A percentile compares a stretch with the other conserved stretches of the same genome.
Evolutionary conservation across 352 stramenopile species (phyloP).

Genomic region (Phytophthora hibernalis): DNA sequence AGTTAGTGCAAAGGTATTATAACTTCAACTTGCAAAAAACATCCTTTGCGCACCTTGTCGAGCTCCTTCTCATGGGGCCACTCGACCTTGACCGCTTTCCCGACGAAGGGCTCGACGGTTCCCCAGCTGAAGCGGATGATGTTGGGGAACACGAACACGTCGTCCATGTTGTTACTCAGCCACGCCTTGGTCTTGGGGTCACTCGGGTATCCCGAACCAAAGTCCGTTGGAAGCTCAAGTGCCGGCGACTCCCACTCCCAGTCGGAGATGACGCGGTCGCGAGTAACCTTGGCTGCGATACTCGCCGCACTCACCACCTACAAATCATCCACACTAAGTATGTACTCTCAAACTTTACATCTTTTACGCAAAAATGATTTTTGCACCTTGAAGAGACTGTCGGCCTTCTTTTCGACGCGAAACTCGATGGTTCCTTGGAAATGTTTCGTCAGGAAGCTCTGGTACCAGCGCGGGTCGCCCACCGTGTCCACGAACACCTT

Average conservation of each 20-base stretch:
- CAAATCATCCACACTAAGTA: constrained; percentile 17
- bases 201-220: constrained; percentile 92
- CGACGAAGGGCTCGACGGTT: constrained; percentile 69
- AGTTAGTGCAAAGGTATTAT: background rate
- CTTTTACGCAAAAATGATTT: background rate
- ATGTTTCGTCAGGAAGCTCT: constrained; percentile 92
- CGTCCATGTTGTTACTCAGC: constrained; percentile 85
- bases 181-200: constrained; percentile 92
- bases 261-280: constrained; percentile 87
- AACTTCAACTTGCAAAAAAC: constrained; percentile 4
- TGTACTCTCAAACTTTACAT: no score
- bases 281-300: constrained; percentile 94
- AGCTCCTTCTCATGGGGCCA: constrained; percentile 78
- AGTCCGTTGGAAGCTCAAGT: constrained; percentile 74
- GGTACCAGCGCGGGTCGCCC: constrained; percentile 91
- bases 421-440: constrained; percentile 92
- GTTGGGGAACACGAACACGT: constrained; percentile 92
- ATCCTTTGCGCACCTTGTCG: constrained; percentile 48
- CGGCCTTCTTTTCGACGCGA: constrained; percentile 96
- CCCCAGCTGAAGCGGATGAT: constrained; percentile 95
- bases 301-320: constrained; percentile 92
- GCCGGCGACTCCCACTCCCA: constrained; percentile 91
- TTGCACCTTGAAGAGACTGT: constrained; percentile 93
- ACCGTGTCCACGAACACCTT: constrained; percentile 97
- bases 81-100: constrained; percentile 65